A percentile compares a stretch with the other conserved stretches of the same genome.
phyloP scores from a whole-genome alignment of 768 basidiomycete genomes.

The Lactarius vividus region DNA sequence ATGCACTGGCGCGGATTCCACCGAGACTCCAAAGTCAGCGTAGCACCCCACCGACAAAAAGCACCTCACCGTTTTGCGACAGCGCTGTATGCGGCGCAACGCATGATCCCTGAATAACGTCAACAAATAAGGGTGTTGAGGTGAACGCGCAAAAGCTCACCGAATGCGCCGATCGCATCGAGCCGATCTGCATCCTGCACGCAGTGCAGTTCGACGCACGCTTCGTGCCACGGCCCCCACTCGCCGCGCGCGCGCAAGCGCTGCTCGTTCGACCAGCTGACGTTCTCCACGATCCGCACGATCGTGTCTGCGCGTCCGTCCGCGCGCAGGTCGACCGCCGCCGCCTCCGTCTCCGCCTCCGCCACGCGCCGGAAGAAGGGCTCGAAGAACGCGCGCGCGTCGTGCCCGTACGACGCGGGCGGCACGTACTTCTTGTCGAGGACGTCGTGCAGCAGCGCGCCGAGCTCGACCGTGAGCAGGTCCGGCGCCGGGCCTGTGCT shows the following conservation, averaged over 20 bases:
- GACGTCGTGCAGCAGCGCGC: slow-evolving; percentile 87
- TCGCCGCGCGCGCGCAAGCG: slow-evolving; percentile 51
- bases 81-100: slow-evolving; percentile 48
- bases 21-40: background rate
- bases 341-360: background rate
- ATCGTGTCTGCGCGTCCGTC: slow-evolving; percentile 60
- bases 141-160: slow-evolving; percentile 34
- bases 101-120: slow-evolving; percentile 40
- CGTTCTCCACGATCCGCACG: slow-evolving; percentile 65
- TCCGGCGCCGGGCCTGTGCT: slow-evolving; percentile 43
- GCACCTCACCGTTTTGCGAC: slow-evolving; percentile 35
- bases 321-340: slow-evolving; percentile 45
- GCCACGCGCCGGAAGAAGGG: slow-evolving; percentile 54
- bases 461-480: slow-evolving; percentile 74
- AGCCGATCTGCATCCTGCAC: slow-evolving; percentile 54
- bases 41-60: background rate
- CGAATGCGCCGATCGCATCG: slow-evolving; percentile 53
- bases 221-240: slow-evolving; percentile 66
- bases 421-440: slow-evolving; percentile 83
- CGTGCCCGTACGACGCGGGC: slow-evolving; percentile 46
- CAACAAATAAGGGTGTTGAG: no score
- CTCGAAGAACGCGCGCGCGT: slow-evolving; percentile 64
- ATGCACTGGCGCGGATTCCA: slow-evolving; percentile 33
- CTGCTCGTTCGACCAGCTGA: slow-evolving; percentile 86
- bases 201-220: slow-evolving; percentile 74